Evolutionary conservation across 1,284 basidiomycete species (phyloP).

Genomic region (Cerrena zonata): DNA sequence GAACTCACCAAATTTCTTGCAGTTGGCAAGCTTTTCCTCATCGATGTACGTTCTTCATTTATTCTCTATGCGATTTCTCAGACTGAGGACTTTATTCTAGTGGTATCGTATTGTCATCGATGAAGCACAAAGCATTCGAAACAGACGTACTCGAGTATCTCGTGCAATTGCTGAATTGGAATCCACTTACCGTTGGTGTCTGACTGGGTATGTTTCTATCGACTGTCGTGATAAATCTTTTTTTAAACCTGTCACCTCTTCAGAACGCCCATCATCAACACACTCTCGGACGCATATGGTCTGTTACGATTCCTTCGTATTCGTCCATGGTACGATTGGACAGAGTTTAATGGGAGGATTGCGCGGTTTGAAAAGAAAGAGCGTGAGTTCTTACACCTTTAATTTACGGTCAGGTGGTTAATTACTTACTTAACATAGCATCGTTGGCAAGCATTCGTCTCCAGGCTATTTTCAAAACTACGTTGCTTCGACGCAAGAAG

Average conservation of each 20-base stretch:
- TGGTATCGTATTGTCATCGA: conserved; percentile 51
- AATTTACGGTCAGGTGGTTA: not conserved
- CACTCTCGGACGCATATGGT: conserved; percentile 45
- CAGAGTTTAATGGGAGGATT: conserved; percentile 42
- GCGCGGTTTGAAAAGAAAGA: conserved; percentile 38
- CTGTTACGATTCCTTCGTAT: conserved; percentile 47
- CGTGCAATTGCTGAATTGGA: conserved; percentile 43
- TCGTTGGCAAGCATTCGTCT: conserved; percentile 43
- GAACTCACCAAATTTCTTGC: conserved; percentile 4
- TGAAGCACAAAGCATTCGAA: conserved; percentile 52
- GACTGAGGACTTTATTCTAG: too few relatives aligned
- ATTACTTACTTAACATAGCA: conserved; percentile 28
- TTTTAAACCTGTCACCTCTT: conserved; percentile 1
- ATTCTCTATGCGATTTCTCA: conserved; percentile 1
- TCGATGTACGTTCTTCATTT: conserved; percentile 31
- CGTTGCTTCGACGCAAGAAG: conserved; percentile 53
- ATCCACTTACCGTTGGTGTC: conserved; percentile 45
- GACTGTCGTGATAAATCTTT: not conserved
- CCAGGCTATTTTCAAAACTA: conserved; percentile 45
- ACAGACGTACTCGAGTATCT: conserved; percentile 45
- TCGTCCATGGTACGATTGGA: conserved; percentile 49
- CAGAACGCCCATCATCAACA: conserved; percentile 57
- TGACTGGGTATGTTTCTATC: conserved; percentile 40
- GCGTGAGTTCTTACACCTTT: conserved; percentile 11
- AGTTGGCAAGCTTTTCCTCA: conserved; percentile 44